Evolutionary conservation across 2,329 filamentous ascomycete genomes (phyloP), one percentile per base, ranked within the genome.

Genomic region (Talaromyces sp.): DNA sequence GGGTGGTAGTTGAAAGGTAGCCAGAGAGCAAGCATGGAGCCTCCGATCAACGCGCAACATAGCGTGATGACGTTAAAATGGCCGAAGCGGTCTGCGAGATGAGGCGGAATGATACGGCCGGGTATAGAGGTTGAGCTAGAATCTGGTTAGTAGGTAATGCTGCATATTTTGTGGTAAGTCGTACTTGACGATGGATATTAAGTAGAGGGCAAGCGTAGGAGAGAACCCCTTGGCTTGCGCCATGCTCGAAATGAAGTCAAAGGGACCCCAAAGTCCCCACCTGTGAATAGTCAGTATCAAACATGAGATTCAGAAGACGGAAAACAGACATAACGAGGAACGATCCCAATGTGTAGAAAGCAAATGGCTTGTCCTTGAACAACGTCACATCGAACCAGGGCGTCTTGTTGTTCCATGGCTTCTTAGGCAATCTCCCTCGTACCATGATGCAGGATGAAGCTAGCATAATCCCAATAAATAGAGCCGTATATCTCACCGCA

Each of bases 131-230:
- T 67, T 22, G 69, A 70, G 66, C 69, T 73, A 37, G 24, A 7
- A n/a, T 43, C 13, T 49, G 16, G 11, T 52, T 7, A 52, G 49
- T 33, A 31, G 33, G 3, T 6, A 52, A 11, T 2, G 6, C 24
- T 37, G 16, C 16, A 37, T 24, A 14, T 22, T 31, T 14, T 4
- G 8, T 1, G 49, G 16, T 14, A 13, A 39, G 31, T 16, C 57
- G 39, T 66, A 73, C 72, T 73, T 73, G 58, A 73, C 66, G 22
- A 74, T 71, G 1, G 73, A 73, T 49, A 72, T 70, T 33, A 73
- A 39, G 52, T 72, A 72, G 1, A 73, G 35, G 22, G 71, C 64
- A 6, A 74, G 65, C 5, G 62, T 64, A 2, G 68, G 63, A 1
- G 70, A 69, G 19, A 73, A 70, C 5, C 68, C 69, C 10, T 50